Percentiles rank a stretch among this genome's conserved stretches.
Evolutionary conservation across 345 rosid genomes (phyloP).

Genomic region (Erysimum cheiranthoides): DNA sequence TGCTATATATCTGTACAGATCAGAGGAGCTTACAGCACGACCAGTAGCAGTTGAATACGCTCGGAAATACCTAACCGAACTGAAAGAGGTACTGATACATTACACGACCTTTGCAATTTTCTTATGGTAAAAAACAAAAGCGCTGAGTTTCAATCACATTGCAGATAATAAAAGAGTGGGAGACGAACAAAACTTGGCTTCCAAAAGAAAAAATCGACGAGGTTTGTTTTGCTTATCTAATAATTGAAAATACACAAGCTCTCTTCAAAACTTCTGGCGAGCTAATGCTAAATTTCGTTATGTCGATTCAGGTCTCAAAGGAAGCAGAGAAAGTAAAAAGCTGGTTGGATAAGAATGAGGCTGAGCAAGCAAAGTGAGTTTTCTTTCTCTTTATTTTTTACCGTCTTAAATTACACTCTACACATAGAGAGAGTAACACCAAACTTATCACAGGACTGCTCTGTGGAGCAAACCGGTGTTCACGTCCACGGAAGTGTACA

Average conservation of each 20-base stretch:
- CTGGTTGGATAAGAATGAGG: constrained; percentile 89
- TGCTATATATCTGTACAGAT: constrained; percentile 50
- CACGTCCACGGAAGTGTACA: constrained; percentile 80
- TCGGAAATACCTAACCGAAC: constrained; percentile 59
- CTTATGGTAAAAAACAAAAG: not conserved
- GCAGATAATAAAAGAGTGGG: constrained; percentile 78
- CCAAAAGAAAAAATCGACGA: constrained; percentile 75
- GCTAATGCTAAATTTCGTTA: not conserved
- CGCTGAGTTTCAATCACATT: constrained; percentile 16
- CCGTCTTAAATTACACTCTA: not conserved
- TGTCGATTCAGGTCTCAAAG: constrained; percentile 56
- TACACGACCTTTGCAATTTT: constrained; percentile 21
- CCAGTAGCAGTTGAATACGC: constrained; percentile 75
- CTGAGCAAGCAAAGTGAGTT: constrained; percentile 82
- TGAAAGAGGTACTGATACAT: constrained; percentile 65
- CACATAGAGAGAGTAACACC: constrained; percentile 22
- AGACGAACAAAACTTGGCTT: constrained; percentile 84
- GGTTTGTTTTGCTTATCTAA: constrained; percentile 50
- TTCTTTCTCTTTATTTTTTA: not conserved
- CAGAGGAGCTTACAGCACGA: constrained; percentile 79
- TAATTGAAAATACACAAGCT: constrained; percentile 8
- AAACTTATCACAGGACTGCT: constrained; percentile 57
- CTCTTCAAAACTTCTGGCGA: not conserved
- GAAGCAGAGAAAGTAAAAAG: constrained; percentile 68
- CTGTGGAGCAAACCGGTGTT: constrained; percentile 64